phyloP scores from a whole-genome alignment of 2,329 filamentous ascomycete genomes.

The Apiospora sp. region DNA sequence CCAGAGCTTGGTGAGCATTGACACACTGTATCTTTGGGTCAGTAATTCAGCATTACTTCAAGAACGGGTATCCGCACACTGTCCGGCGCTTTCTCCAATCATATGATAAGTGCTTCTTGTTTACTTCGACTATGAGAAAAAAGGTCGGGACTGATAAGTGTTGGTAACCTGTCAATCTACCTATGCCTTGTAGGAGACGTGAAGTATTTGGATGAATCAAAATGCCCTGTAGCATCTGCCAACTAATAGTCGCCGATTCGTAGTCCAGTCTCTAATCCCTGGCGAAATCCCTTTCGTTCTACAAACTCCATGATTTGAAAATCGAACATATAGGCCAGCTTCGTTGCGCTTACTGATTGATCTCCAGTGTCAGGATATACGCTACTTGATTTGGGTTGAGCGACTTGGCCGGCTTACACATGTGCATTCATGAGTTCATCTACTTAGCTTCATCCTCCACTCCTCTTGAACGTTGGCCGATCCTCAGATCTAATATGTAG shows the following conservation, averaged over 20 bases:
- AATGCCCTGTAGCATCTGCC: neutral
- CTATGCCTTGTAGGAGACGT: neutral
- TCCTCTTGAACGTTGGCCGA: neutral
- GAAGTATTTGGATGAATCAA: neutral
- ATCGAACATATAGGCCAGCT: too few relatives aligned
- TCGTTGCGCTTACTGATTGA: too few relatives aligned
- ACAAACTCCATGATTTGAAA: neutral
- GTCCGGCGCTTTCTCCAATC: neutral
- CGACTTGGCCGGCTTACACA: neutral
- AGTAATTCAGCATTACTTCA: neutral
- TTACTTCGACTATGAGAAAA: neutral
- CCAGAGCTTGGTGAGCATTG: neutral
- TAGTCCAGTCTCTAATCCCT: neutral
- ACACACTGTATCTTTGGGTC: neutral
- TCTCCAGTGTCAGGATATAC: too few relatives aligned
- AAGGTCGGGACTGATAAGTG: neutral
- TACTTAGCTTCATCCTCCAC: neutral
- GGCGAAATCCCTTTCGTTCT: neutral
- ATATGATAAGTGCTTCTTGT: neutral
- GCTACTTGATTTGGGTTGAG: too few relatives aligned
- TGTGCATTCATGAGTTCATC: neutral
- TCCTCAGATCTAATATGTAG: neutral
- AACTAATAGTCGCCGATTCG: too few relatives aligned
- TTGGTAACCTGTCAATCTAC: neutral
- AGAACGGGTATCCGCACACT: neutral